Conservation (phyloP, 768 basidiomycete species). For the Boletus patriciae region DNA sequence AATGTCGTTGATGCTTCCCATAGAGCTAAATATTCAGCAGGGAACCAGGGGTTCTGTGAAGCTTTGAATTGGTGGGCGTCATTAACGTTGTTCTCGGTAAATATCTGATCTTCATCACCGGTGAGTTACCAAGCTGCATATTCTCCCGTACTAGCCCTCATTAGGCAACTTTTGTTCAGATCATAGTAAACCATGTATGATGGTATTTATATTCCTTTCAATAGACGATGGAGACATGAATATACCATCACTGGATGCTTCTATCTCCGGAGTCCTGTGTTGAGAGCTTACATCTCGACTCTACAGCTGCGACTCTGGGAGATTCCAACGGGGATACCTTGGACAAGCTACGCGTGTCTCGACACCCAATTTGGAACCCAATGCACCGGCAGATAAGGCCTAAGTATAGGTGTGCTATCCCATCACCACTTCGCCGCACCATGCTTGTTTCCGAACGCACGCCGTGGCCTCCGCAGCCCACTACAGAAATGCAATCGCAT, state of each 20-base stretch:
- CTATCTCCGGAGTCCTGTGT: not conserved
- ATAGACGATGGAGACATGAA: not conserved
- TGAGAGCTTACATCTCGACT: conserved; percentile 4
- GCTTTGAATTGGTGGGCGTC: conserved; percentile 18
- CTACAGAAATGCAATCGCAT: not conserved
- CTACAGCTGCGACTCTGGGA: not conserved
- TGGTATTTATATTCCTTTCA: not conserved
- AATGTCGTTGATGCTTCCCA: conserved; percentile 50
- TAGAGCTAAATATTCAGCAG: conserved; percentile 28
- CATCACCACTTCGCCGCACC: no score
- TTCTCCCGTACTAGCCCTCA: not conserved
- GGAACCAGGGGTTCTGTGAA: conserved; percentile 17
- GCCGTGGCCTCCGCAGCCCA: not conserved
- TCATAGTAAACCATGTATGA: not conserved
- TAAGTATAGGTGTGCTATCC: not conserved
- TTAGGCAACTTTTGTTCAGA: not conserved
- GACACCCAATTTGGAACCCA: not conserved
- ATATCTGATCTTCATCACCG: not conserved
- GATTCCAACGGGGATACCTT: not conserved
- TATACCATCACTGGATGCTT: not conserved
- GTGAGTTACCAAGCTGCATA: not conserved
- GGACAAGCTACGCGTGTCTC: not conserved
- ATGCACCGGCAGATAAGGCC: not conserved
- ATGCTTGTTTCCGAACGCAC: not conserved
- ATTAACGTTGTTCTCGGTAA: not conserved